Percentiles rank a stretch among this genome's conserved stretches.
Evolutionary conservation across 176 grass and related monocot species (phyloP).

Genomic region (Ananas comosus): DNA sequence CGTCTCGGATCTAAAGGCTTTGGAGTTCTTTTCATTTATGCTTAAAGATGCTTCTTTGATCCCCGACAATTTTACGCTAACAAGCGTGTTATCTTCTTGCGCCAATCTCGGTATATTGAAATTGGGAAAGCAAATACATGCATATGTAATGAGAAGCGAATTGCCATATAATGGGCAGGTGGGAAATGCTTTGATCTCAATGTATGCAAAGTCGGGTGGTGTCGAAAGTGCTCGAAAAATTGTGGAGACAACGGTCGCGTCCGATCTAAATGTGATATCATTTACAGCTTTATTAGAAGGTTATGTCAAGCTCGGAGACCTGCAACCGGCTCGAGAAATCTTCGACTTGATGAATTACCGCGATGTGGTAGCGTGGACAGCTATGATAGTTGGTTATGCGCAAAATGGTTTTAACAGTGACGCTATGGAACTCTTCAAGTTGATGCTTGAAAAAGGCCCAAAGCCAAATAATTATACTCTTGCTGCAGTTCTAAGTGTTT

Average conservation of each 20-base stretch:
- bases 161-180: constrained; percentile 25
- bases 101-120: constrained; percentile 37
- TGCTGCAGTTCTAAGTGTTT: constrained; percentile 63
- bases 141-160: constrained; percentile 34
- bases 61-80: constrained; percentile 42
- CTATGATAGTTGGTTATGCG: constrained; percentile 82
- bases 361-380: constrained; percentile 92
- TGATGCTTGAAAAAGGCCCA: constrained; percentile 56
- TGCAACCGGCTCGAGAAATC: constrained; percentile 54
- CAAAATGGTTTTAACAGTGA: constrained; percentile 75
- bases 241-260: constrained; percentile 29
- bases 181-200: constrained; percentile 68
- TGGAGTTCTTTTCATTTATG: constrained; percentile 60
- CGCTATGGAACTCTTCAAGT: constrained; percentile 58
- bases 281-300: constrained; percentile 90
- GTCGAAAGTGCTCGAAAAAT: constrained; percentile 44
- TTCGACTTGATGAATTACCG: constrained; percentile 57
- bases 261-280: constrained; percentile 72
- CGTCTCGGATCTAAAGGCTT: constrained; percentile 36
- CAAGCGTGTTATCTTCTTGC: constrained; percentile 46
- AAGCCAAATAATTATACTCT: constrained; percentile 76
- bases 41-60: constrained; percentile 25
- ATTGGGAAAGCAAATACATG: constrained; percentile 54
- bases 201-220: constrained; percentile 50
- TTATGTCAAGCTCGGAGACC: constrained; percentile 65